Conservation (phyloP, 805 yeast species). For the Tetrapisispora taiwanensis region DNA sequence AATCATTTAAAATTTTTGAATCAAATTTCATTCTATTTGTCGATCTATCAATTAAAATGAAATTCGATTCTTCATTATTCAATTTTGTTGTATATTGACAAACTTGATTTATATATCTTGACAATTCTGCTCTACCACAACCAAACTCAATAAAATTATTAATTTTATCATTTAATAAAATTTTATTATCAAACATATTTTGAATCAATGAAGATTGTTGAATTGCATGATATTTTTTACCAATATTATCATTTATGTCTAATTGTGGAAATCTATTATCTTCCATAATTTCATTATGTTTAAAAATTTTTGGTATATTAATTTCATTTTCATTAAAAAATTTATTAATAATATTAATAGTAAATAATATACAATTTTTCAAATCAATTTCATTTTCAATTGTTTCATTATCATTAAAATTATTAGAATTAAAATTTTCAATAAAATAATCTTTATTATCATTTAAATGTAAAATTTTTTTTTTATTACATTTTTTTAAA, state of each 20-base stretch:
- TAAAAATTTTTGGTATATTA: background rate
- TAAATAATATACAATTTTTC: conserved; percentile 12
- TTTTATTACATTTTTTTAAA: conserved; percentile 48
- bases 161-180: conserved; percentile 27
- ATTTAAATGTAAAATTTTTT: conserved; percentile 25
- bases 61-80: conserved; percentile 23
- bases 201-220: conserved; percentile 80
- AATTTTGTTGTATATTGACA: background rate
- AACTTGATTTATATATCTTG: conserved; percentile 44
- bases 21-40: conserved; percentile 74
- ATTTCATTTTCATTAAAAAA: background rate
- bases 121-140: conserved; percentile 80
- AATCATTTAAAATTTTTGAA: conserved; percentile 50
- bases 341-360: background rate
- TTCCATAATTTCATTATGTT: conserved; percentile 17
- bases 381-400: conserved; percentile 2
- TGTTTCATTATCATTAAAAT: background rate
- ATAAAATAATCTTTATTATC: conserved; percentile 42
- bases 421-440: conserved; percentile 34
- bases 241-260: conserved; percentile 17
- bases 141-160: conserved; percentile 66
- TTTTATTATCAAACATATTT: conserved; percentile 37
- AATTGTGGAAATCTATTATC: conserved; percentile 36
- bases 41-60: conserved; percentile 64
- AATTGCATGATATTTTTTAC: conserved; percentile 61